Evolutionary conservation across 768 basidiomycete species (phyloP).

Genomic region (Vishniacozyma victoriae): DNA sequence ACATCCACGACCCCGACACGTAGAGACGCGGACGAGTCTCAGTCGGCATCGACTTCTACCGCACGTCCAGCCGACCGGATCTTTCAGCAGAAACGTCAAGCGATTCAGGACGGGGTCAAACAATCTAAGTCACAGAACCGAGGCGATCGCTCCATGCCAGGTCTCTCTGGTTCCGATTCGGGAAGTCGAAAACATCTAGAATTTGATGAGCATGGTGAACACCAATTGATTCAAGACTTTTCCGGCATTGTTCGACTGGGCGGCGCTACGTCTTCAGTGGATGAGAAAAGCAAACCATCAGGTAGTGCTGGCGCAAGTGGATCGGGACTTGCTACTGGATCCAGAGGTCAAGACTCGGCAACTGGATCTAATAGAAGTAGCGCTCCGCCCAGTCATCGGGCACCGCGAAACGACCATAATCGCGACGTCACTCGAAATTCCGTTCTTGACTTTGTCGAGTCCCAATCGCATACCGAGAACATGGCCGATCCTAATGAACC

Average conservation of each 20-base stretch:
- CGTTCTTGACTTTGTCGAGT: conserved; percentile 28
- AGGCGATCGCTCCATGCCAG: conserved; percentile 7
- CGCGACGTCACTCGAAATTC: conserved; percentile 9
- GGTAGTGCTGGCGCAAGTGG: conserved; percentile 8
- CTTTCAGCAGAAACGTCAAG: not conserved
- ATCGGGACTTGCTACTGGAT: conserved; percentile 8
- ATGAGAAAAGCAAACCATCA: conserved; percentile 3
- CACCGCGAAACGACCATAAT: too few relatives aligned
- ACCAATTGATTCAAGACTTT: conserved; percentile 23
- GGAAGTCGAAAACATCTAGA: conserved; percentile 10
- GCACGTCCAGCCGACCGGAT: not conserved
- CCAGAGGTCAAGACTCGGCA: conserved; percentile 1
- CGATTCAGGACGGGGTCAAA: not conserved
- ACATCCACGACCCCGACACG: not conserved
- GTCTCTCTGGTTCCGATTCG: conserved; percentile 2
- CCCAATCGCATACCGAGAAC: conserved; percentile 35
- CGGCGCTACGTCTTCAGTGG: conserved; percentile 13
- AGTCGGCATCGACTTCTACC: not conserved
- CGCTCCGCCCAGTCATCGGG: not conserved
- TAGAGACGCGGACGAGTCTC: not conserved
- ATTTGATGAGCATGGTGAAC: conserved; percentile 23
- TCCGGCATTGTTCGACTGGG: conserved; percentile 32
- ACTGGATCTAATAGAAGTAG: conserved; percentile 10
- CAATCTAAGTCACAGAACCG: conserved; percentile 17
- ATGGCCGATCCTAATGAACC: conserved; percentile 42